phyloP scores from a whole-genome alignment of 192 early-diverging fungal species.

The Spizellomyces punctatus region DNA sequence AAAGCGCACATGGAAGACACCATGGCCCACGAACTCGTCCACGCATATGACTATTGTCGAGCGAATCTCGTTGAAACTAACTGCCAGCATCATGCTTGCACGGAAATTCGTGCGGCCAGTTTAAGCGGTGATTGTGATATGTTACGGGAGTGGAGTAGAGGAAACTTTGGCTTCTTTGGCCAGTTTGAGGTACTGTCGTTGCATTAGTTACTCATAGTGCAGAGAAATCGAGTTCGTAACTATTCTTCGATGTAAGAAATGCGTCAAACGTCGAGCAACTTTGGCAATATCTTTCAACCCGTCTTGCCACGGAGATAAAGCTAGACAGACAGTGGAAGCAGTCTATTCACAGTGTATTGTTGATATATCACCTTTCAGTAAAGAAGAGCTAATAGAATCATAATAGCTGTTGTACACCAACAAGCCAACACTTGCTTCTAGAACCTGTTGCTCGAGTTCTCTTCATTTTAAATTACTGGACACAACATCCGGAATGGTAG shows the following conservation, averaged over 20 bases:
- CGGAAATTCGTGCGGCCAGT: conserved; percentile 53
- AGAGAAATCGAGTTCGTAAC: neutral
- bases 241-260: neutral
- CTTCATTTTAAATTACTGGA: too few relatives aligned
- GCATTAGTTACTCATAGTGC: neutral
- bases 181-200: conserved; percentile 6
- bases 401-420: neutral
- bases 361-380: conserved; percentile 17
- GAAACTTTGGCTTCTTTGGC: conserved; percentile 31
- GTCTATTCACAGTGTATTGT: conserved; percentile 11
- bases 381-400: conserved; percentile 3
- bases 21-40: conserved; percentile 84
- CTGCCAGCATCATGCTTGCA: conserved; percentile 50
- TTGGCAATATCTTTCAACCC: conserved; percentile 2
- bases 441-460: too few relatives aligned
- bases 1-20: conserved; percentile 84
- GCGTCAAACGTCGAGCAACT: conserved; percentile 22
- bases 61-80: conserved; percentile 42
- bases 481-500: too few relatives aligned
- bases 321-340: conserved; percentile 6
- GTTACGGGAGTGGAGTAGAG: conserved; percentile 39
- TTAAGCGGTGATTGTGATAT: conserved; percentile 52
- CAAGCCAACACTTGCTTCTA: too few relatives aligned
- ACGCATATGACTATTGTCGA: conserved; percentile 56
- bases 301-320: neutral